phyloP scores from a whole-genome alignment of 2,329 filamentous ascomycete genomes.

The Pseudogymnoascus sp. region DNA sequence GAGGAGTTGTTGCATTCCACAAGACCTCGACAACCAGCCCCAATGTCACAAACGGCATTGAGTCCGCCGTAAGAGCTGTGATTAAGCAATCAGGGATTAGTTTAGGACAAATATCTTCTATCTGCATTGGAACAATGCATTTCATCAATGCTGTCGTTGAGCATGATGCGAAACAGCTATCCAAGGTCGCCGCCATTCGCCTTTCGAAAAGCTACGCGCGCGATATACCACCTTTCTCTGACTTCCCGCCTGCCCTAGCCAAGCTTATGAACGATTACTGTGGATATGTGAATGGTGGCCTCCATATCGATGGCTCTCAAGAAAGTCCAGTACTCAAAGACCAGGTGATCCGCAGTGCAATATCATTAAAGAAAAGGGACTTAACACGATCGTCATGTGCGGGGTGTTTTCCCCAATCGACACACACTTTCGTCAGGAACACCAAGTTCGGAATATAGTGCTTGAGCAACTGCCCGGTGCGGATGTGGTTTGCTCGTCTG shows the following conservation, averaged over 20 bases:
- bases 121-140: slow-evolving; percentile 33
- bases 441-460: slow-evolving; percentile 40
- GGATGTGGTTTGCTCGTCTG: slow-evolving; percentile 43
- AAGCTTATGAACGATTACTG: slow-evolving; percentile 39
- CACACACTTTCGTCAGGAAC: slow-evolving; percentile 43
- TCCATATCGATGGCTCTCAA: slow-evolving; percentile 28
- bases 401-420: slow-evolving; percentile 54
- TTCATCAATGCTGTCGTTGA: slow-evolving; percentile 45
- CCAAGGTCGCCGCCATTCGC: slow-evolving; percentile 44
- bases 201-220: slow-evolving; percentile 39
- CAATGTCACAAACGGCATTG: slow-evolving; percentile 21
- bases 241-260: slow-evolving; percentile 39
- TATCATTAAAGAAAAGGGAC: slow-evolving; percentile 25
- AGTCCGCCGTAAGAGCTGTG: slow-evolving; percentile 17
- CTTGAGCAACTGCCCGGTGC: slow-evolving; percentile 37
- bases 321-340: slow-evolving; percentile 35
- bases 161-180: slow-evolving; percentile 40
- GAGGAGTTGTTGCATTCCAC: slow-evolving; percentile 14
- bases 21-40: slow-evolving; percentile 29
- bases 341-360: slow-evolving; percentile 16
- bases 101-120: slow-evolving; percentile 13
- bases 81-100: slow-evolving; percentile 18
- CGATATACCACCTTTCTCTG: slow-evolving; percentile 41
- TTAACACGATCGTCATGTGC: slow-evolving; percentile 42
- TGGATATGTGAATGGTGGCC: slow-evolving; percentile 40